These are phyloP conservation scores for Ceratocystis diversiconidia DNA, from an alignment of 2,329 filamentous ascomycete genomes.

Conservation along the genomic window DNA sequence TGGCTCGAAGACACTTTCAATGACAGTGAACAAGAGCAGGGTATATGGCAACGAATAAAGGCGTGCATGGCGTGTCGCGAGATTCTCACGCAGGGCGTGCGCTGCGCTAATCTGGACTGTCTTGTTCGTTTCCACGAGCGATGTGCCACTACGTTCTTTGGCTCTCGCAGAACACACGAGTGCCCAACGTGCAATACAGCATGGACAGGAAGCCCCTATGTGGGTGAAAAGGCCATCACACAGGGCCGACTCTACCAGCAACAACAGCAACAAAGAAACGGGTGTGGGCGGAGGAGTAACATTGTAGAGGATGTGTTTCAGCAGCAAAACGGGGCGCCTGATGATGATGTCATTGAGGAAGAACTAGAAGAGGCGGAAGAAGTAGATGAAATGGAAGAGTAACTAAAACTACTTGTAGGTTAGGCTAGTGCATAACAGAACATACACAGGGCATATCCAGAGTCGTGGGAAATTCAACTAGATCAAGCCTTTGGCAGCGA, in stretches of 20 bases:
- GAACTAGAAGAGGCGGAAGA: conserved; percentile 20
- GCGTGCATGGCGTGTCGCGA: conserved; percentile 79
- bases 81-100: conserved; percentile 70
- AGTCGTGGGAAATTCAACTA: too few species aligned
- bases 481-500: too few species aligned
- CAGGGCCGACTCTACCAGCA: conserved; percentile 36
- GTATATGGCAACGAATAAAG: conserved; percentile 64
- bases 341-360: conserved; percentile 22
- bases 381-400: conserved; percentile 8
- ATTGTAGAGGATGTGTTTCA: conserved; percentile 26
- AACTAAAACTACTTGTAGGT: neutral
- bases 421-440: neutral
- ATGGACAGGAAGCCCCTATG: conserved; percentile 37
- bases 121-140: conserved; percentile 59
- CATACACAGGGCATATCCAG: too few species aligned
- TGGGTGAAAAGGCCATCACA: conserved; percentile 44
- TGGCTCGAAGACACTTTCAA: conserved; percentile 91
- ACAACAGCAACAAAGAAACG: conserved; percentile 24
- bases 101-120: conserved; percentile 58
- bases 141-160: conserved; percentile 61
- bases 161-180: conserved; percentile 43
- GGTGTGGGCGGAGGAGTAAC: conserved; percentile 26
- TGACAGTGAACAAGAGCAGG: conserved; percentile 45
- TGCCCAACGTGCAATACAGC: conserved; percentile 48
- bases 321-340: conserved; percentile 23